Evolutionary conservation across 176 grass and related monocot species (phyloP), one percentile per base, ranked within the genome.

Genomic region (Musa schizocarpa): DNA sequence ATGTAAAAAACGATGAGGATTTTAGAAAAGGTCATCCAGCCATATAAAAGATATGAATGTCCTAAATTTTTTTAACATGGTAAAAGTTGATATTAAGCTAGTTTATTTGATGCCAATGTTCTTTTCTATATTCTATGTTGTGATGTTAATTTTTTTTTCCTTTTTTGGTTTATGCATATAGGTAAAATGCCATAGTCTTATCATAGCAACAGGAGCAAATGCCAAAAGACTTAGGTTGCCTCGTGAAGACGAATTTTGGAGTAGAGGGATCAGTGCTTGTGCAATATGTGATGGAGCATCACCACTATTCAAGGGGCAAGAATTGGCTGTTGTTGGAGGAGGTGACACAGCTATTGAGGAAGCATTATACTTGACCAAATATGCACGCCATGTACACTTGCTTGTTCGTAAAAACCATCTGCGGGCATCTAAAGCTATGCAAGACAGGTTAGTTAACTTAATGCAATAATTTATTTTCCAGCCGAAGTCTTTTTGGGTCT

Each of bases 201-300:
- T 99, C 21, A 85, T 99, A 82, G 95, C 95, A 78, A 99, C 95
- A 69, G 95, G 95, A 81, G 95, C 95, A 17, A 91, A 76, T 73
- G 95, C 95, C 54, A 92, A 92, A 72, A 87, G 88, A 54, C 80
- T 99, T 21, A 53, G 62, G 5, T 86, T 99, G 63, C 95, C 95
- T 65, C 90, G 85, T 74, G 95, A 99, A 81, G 88, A 99, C 75
- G 95, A 94, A 79, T 99, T 99, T 82, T 99, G 95, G 95, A 94
- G 95, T 77, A 91, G 91, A 92, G 95, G 95, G 74, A 94, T 99
- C 73, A 99, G 95, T 13, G 95, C 95, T 68, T 99, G 95, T 9
- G 91, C 95, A 64, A 99, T 99, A 86, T 99, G 95, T 84, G 95
- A 99, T 72, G 95, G 95, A 75, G 95, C 95, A 61, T 94, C 90